phyloP scores from a whole-genome alignment of 768 basidiomycete species.

The Kockovaella imperatae region DNA sequence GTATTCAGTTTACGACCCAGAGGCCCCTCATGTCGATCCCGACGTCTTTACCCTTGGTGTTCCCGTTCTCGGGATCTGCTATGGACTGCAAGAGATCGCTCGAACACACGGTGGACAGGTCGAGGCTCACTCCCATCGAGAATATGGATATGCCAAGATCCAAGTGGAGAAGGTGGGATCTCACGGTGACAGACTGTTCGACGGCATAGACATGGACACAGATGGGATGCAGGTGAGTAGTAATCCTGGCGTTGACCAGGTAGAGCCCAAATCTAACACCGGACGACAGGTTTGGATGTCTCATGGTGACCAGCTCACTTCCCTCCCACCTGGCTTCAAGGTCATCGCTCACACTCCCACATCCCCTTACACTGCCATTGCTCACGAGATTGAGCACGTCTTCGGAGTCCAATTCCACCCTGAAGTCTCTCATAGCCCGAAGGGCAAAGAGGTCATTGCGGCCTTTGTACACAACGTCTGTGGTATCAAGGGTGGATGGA shows the following conservation, averaged over 20 bases:
- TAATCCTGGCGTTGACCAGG: background rate
- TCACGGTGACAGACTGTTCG: conserved; percentile 67
- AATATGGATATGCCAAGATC: conserved; percentile 87
- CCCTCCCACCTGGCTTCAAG: conserved; percentile 72
- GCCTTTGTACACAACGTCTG: conserved; percentile 80
- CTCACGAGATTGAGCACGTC: conserved; percentile 76
- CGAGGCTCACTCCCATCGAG: conserved; percentile 76
- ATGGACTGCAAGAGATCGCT: conserved; percentile 93
- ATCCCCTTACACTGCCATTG: conserved; percentile 87
- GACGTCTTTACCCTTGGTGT: conserved; percentile 72
- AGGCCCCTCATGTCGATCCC: conserved; percentile 88
- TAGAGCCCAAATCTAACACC: background rate
- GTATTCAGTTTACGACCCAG: conserved; percentile 91
- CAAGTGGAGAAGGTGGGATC: conserved; percentile 59
- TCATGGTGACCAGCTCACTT: conserved; percentile 86
- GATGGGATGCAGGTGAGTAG: conserved; percentile 68
- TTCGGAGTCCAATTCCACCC: conserved; percentile 99
- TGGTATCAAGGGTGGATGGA: conserved; percentile 74
- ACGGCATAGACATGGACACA: conserved; percentile 55
- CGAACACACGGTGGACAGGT: conserved; percentile 79
- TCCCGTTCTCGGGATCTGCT: conserved; percentile 93
- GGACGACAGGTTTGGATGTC: conserved; percentile 92
- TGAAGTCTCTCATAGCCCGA: conserved; percentile 89
- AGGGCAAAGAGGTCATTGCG: conserved; percentile 80
- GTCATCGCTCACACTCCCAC: conserved; percentile 76